Evolutionary conservation across 148 eudicot genomes (phyloP), one percentile per base, ranked within the genome.

Genomic region (Rhododendron kiyosumense): DNA sequence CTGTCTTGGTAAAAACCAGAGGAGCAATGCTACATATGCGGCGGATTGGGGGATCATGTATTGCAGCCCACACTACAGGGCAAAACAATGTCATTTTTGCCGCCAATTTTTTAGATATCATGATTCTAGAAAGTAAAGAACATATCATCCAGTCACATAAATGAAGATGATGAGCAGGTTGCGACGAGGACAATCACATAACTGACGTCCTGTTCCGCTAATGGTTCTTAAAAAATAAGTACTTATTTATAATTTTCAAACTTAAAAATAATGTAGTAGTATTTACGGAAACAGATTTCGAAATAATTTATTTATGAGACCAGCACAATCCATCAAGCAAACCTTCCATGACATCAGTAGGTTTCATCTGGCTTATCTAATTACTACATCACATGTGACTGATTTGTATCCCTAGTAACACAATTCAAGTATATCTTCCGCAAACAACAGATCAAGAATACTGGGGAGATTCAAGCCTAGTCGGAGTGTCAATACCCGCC

Each of bases 401-500:
- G n/a, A n/a, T 3, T 36, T 3, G 77, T 75, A 75, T 75, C 24
- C 45, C 79, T n/a, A 36, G 46, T 2, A 17, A 34, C 45, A 75
- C 24, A 36, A 75, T 71, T 71, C 24, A 41, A 41, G 45, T 41
- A 41, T 41, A 75, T 36, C 45, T 18, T 36, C 24, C 11, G 78
- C 46, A 75, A 36, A 75, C 78, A 75, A 36, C 78, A 71, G n/a
- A 73, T 91, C 77, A 94, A 88, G 93, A 93, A 78, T 94, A 98
- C 83, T 92, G 94, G 30, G 98, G 95, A 82, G 93, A 77, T 93
- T 97, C 99, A 85, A 97, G 95, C 84, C 98, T 94, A 41, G 98
- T 91, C 11, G 98, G 99, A 86, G 98, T 93, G 83, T 97, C 98
- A 34, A 97, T 95, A 83, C 98, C 99, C 91, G 90, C 89, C 98